Conservation (phyloP, 1,284 basidiomycete species). For the Coniophora puteana region DNA sequence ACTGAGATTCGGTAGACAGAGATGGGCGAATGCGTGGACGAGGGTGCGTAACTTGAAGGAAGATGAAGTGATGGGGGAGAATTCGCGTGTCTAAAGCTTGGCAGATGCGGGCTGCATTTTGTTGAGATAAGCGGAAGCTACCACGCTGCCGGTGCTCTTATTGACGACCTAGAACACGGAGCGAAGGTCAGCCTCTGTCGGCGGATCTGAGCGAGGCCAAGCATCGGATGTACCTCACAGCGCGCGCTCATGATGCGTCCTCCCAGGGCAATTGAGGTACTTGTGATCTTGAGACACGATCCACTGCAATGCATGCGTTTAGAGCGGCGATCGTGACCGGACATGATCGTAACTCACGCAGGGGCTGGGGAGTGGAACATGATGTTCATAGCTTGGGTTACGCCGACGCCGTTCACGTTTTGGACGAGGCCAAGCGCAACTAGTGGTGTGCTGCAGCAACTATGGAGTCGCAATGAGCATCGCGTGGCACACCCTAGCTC, state of each 20-base stretch:
- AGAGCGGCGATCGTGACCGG: constrained; percentile 3
- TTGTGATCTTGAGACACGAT: constrained; percentile 51
- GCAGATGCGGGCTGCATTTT: constrained; percentile 59
- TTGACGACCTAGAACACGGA: constrained; percentile 45
- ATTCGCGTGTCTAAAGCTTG: constrained; percentile 26
- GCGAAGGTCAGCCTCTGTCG: constrained; percentile 9
- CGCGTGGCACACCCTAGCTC: constrained; percentile 2
- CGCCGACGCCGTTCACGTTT: constrained; percentile 65
- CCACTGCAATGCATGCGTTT: too few species aligned
- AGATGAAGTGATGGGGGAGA: too few species aligned
- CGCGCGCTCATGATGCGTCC: constrained; percentile 62
- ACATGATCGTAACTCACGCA: constrained; percentile 36
- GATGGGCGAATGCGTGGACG: too few species aligned
- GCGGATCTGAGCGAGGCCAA: constrained; percentile 7
- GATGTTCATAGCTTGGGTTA: constrained; percentile 66
- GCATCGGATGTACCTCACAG: constrained; percentile 49
- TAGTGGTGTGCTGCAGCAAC: constrained; percentile 63
- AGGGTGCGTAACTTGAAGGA: too few species aligned
- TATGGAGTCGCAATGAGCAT: too few species aligned
- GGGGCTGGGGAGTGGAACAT: constrained; percentile 65
- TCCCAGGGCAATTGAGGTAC: constrained; percentile 63
- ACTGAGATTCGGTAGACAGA: too few species aligned
- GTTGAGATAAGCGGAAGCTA: constrained; percentile 62
- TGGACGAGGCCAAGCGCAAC: constrained; percentile 57
- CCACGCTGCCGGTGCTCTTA: constrained; percentile 46